Base-by-base conservation (phyloP, 352 stramenopile genomes). In the Phytophthora pini region DNA sequence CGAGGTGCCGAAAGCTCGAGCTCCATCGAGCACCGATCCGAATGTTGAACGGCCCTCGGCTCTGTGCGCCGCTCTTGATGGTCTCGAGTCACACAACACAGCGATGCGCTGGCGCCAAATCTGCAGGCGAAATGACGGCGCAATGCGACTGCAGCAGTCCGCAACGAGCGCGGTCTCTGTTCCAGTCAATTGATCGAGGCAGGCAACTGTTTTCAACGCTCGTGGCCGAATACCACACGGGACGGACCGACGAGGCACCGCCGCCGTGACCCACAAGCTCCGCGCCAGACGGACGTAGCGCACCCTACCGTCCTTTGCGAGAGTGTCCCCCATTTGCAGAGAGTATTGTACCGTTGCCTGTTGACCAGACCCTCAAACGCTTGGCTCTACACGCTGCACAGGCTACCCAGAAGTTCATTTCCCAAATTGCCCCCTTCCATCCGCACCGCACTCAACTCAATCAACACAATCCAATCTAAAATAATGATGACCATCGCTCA, bases 191-290 rank as follows among this genome's bases (percentile, higher is more conserved):
- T 41, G n/a, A 27, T 34, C 46, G 26, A 48, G 4, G 10, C 22
- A 26, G 48, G 41, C 61, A 68, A 58, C 55, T 70, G 62, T 61
- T 70, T 65, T 56, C 49, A 56, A 47, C 62, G 55, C 55, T 36
- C 24, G 40, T 34, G 41, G 48, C 46, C 41, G 15, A 70, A 57
- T 61, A 70, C 48, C 62, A 70, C 62, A 61, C 48, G 55, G 27
- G 27, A 34, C 22, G 34, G 34, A 17, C 20, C 27, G 50, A 61
- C 39, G 46, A 53, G 27, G 46, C 60, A 64, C 53, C 53, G 27
- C 27, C 22, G 31, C 48, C n/a, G 24, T n/a, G 13, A 26, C 20
- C 60, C 61, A 69, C 61, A 68, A 55, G 44, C 50, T 68, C 17
- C 15, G 13, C 45, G 39, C 61, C 61, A 63, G 54, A 48, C 51